phyloP scores from a whole-genome alignment of 2,329 filamentous ascomycete genomes.

The Fusarium sp. region DNA sequence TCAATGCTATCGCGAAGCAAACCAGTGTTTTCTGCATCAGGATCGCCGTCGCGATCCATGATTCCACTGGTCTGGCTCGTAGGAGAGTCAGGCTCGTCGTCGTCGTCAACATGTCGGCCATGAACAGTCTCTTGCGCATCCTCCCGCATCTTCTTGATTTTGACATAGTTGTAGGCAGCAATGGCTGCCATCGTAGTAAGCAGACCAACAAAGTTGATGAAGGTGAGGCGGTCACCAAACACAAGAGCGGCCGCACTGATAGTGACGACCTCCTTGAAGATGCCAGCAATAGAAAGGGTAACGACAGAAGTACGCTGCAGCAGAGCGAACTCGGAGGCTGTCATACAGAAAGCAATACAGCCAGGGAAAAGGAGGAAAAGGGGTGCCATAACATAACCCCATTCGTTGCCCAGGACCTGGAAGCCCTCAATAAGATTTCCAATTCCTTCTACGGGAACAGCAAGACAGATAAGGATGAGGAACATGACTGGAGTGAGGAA shows the following conservation, averaged over 20 bases:
- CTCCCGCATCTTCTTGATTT: constrained; percentile 88
- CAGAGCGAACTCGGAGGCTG: constrained; percentile 93
- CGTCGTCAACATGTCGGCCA: constrained; percentile 54
- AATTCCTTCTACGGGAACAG: constrained; percentile 88
- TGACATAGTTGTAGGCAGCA: constrained; percentile 92
- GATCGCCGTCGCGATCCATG: constrained; percentile 59
- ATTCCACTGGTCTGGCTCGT: constrained; percentile 59
- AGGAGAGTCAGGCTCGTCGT: constrained; percentile 51
- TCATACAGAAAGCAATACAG: constrained; percentile 95
- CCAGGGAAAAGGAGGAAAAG: constrained; percentile 90
- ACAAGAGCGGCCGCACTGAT: constrained; percentile 90
- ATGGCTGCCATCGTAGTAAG: constrained; percentile 92
- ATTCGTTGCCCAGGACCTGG: constrained; percentile 72
- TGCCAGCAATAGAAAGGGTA: constrained; percentile 94
- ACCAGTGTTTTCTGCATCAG: constrained; percentile 62
- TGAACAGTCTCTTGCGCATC: constrained; percentile 75
- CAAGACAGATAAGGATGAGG: constrained; percentile 81
- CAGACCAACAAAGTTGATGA: constrained; percentile 89
- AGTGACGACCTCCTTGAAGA: constrained; percentile 98
- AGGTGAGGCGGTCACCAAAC: constrained; percentile 89
- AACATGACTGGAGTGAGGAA: constrained; percentile 99
- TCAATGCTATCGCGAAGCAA: constrained; percentile 61
- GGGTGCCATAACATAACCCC: constrained; percentile 77
- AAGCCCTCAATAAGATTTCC: constrained; percentile 77
- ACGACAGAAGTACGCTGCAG: constrained; percentile 96